A percentile compares a stretch with the other conserved stretches of the same genome.
Evolutionary conservation across 192 early-diverging fungal species (phyloP).

Genomic region (Backusella luteola): DNA sequence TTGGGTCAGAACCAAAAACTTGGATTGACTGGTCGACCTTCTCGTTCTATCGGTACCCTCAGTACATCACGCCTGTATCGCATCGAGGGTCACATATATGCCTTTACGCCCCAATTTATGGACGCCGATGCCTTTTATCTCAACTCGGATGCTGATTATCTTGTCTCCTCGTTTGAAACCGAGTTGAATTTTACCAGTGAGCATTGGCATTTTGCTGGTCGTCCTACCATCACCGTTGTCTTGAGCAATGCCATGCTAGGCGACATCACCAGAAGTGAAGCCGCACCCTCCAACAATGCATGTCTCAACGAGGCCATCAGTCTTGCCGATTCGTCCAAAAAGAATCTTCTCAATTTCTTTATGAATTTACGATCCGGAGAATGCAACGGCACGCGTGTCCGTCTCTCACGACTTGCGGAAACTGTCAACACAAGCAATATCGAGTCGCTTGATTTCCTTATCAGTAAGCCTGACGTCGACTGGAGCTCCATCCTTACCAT

Average conservation of each 20-base stretch:
- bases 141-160: constrained; percentile 81
- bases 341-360: constrained; percentile 82
- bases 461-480: constrained; percentile 55
- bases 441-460: constrained; percentile 80
- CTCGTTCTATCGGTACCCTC: constrained; percentile 75
- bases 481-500: constrained; percentile 52
- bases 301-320: background rate
- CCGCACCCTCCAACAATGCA: constrained; percentile 19
- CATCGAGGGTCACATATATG: constrained; percentile 78
- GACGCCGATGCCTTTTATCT: constrained; percentile 85
- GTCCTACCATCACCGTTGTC: constrained; percentile 76
- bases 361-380: constrained; percentile 73
- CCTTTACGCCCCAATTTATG: constrained; percentile 87
- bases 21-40: constrained; percentile 71
- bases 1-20: constrained; percentile 80
- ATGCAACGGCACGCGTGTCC: constrained; percentile 67
- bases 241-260: constrained; percentile 83
- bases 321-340: constrained; percentile 36
- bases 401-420: constrained; percentile 72
- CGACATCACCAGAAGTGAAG: constrained; percentile 42
- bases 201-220: constrained; percentile 69
- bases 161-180: constrained; percentile 74
- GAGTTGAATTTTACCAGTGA: constrained; percentile 73
- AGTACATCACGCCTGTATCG: constrained; percentile 80
- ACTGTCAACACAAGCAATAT: constrained; percentile 77